Percentiles rank a stretch among this genome's conserved stretches.
Evolutionary conservation across 164 flowering plant species (phyloP).

Genomic region (Amborella trichopoda): DNA sequence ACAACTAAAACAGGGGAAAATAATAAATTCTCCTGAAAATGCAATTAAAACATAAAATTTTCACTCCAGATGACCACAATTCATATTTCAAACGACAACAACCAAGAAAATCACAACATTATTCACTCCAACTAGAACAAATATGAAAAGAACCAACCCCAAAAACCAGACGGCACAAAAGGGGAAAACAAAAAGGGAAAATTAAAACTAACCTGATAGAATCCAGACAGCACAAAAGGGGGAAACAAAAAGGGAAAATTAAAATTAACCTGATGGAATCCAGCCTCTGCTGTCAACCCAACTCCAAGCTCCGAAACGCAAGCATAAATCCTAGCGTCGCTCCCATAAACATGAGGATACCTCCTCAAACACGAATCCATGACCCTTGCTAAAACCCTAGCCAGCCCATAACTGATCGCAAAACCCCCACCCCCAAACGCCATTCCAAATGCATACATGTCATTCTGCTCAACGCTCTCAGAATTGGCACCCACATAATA

Average conservation of each 20-base stretch:
- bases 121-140: too few relatives aligned
- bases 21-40: too few relatives aligned
- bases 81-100: too few relatives aligned
- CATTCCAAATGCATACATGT: slow-evolving; percentile 53
- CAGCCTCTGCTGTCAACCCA: slow-evolving; percentile 61
- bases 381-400: slow-evolving; percentile 46
- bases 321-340: slow-evolving; percentile 60
- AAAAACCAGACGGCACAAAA: too few relatives aligned
- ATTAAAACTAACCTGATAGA: too few relatives aligned
- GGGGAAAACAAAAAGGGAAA: too few relatives aligned
- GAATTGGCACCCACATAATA: slow-evolving; percentile 57
- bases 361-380: slow-evolving; percentile 66
- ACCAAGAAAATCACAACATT: too few relatives aligned
- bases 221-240: too few relatives aligned
- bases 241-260: not conserved
- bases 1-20: too few relatives aligned
- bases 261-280: slow-evolving; percentile 83
- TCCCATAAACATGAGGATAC: slow-evolving; percentile 72
- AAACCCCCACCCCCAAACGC: slow-evolving; percentile 94
- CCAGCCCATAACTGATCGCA: slow-evolving; percentile 60
- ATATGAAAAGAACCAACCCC: too few relatives aligned
- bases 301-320: slow-evolving; percentile 89
- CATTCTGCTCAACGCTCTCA: slow-evolving; percentile 62
- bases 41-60: too few relatives aligned
- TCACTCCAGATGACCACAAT: too few relatives aligned